Evolutionary conservation across 164 flowering plant genomes (phyloP), one percentile per base, ranked within the genome.

Genomic region (Liquidambar formosana): DNA sequence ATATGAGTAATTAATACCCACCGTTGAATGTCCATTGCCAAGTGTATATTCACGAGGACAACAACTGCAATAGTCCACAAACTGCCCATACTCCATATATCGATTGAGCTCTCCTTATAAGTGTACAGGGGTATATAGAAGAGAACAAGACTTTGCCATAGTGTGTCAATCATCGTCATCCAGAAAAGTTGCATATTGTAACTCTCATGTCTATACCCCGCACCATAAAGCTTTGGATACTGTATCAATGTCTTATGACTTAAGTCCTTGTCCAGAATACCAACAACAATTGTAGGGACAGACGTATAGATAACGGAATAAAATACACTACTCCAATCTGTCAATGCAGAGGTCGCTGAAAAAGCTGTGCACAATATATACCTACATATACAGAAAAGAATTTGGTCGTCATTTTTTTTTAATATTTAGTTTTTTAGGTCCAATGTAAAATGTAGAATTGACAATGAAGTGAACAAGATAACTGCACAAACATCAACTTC

Each of bases 61-160:
- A 91, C 98, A 62, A 93, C 96, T 45, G 93, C 79, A 70, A 93
- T 85, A 53, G 98, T 93, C 98, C 96, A 93, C 74, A 93, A 69
- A 74, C 92, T 89, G 47, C 98, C 98, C 75, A 93, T 76, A 70
- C 98, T 93, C 95, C 93, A 91, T n/a, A 89, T 87, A 71, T 93
- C 98, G 75, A 91, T 81, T 13, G 86, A 19, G 75, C 95, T 87
- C 41, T 80, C 85, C 74, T 63, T 72, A 62, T 84, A 91, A 43
- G 73, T 76, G 49, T 73, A 85, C 5, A 89, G 41, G 45, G 98
- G 98, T 22, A 89, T 67, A 62, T 77, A 87, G 80, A 93, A 93
- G 52, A 93, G 88, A 73, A 85, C 96, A 71, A 91, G 90, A 71
- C 98, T 93, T 79, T 93, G 98, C 98, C 98, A 93, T 21, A 93